These are phyloP conservation scores for Scheffersomyces illinoinensis DNA, from an alignment of 1,139 yeast species.

Conservation along the genomic window DNA sequence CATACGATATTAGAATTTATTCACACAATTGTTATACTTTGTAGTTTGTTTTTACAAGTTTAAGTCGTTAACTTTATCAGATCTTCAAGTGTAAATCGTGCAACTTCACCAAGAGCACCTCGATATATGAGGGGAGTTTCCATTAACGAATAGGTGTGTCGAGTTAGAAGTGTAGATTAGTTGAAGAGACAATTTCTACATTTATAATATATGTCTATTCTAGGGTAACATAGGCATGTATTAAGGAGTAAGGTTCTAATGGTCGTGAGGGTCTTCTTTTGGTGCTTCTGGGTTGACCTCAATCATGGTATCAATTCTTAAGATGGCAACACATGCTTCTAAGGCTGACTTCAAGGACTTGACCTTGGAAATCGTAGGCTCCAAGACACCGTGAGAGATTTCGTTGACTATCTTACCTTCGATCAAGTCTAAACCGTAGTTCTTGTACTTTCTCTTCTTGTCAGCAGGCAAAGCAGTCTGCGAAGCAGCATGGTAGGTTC, in stretches of 20 bases:
- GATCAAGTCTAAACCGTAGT: constrained; percentile 89
- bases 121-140: not conserved
- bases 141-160: not conserved
- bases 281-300: constrained; percentile 96
- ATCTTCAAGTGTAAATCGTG: no score
- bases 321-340: constrained; percentile 96
- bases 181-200: not conserved
- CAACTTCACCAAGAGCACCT: not conserved
- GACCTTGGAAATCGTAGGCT: constrained; percentile 91
- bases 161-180: not conserved
- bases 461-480: constrained; percentile 85
- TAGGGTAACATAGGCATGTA: not conserved
- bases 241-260: constrained; percentile 23
- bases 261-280: constrained; percentile 84
- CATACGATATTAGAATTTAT: not conserved
- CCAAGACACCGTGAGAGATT: constrained; percentile 81
- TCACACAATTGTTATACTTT: not conserved
- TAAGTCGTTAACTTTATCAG: no score
- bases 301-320: constrained; percentile 98
- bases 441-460: constrained; percentile 77
- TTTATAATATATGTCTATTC: not conserved
- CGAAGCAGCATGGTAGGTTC: constrained; percentile 96
- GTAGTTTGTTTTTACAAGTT: no score
- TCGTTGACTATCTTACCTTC: constrained; percentile 92
- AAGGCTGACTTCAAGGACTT: constrained; percentile 92